A percentile compares a stretch with the other conserved stretches of the same genome.
Conservation (phyloP, 139 green algal species). For the Volvox reticuliferus region DNA sequence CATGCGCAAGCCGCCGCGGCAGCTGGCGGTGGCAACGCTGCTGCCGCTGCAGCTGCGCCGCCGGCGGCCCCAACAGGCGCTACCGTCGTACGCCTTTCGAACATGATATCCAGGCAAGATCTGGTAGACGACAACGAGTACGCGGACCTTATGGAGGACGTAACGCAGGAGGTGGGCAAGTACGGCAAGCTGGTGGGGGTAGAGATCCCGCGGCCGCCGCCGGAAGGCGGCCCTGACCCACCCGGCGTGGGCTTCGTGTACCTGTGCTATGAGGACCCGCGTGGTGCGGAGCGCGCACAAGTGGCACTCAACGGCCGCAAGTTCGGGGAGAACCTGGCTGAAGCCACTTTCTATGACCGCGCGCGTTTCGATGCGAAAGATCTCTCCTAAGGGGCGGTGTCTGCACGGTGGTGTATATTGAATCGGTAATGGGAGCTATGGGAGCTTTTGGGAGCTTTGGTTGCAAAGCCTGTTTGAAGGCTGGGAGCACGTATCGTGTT, state of each 20-base stretch:
- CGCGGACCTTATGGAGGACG: conserved; percentile 66
- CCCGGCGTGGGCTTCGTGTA: conserved; percentile 75
- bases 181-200: conserved; percentile 70
- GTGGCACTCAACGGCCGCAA: conserved; percentile 66
- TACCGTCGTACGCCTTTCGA: conserved; percentile 62
- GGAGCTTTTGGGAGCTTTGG: too few relatives aligned
- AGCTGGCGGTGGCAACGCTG: neutral
- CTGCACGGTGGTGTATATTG: too few relatives aligned
- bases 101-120: conserved; percentile 68
- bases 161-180: conserved; percentile 68
- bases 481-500: too few relatives aligned
- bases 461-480: too few relatives aligned
- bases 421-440: too few relatives aligned
- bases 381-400: neutral
- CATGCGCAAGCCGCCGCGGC: neutral
- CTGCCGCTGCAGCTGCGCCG: neutral
- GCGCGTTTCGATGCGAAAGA: conserved; percentile 11
- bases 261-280: conserved; percentile 53
- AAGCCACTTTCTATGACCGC: conserved; percentile 61
- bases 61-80: neutral
- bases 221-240: conserved; percentile 33
- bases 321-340: conserved; percentile 64
- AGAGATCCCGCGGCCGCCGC: conserved; percentile 62
- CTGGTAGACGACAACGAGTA: conserved; percentile 75
- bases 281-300: conserved; percentile 51